Percentiles rank a stretch among this genome's conserved stretches.
phyloP scores from a whole-genome alignment of 352 stramenopile species.

The Phytophthora sp. region DNA sequence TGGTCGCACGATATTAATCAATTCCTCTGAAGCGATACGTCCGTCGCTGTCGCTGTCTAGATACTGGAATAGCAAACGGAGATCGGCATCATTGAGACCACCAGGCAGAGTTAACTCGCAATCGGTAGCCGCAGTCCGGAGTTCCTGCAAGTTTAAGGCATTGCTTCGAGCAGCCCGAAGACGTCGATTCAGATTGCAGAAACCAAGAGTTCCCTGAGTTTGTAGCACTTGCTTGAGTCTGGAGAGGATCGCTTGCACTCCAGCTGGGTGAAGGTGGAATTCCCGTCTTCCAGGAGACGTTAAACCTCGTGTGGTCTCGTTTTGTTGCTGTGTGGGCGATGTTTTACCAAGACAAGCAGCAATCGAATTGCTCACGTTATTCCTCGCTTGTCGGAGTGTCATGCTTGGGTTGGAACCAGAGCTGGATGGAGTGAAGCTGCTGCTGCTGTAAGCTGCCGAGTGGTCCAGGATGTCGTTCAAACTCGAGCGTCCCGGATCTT shows the following conservation, averaged over 20 bases:
- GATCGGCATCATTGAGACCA: slow-evolving; percentile 55
- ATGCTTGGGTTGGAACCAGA: slow-evolving; percentile 25
- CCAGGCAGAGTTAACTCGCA: slow-evolving; percentile 51
- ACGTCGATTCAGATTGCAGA: slow-evolving; percentile 74
- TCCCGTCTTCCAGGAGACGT: slow-evolving; percentile 29
- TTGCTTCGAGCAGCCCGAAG: slow-evolving; percentile 45
- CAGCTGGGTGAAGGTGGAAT: slow-evolving; percentile 46
- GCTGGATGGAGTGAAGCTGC: neutral
- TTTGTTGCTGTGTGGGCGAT: slow-evolving; percentile 5
- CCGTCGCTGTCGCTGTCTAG: slow-evolving; percentile 87
- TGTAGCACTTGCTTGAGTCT: slow-evolving; percentile 58
- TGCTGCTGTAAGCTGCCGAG: slow-evolving; percentile 33
- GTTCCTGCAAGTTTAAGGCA: slow-evolving; percentile 76
- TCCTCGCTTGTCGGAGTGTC: slow-evolving; percentile 42
- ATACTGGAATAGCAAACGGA: slow-evolving; percentile 78
- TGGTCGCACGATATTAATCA: slow-evolving; percentile 82
- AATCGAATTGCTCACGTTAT: slow-evolving; percentile 61
- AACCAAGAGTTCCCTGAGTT: slow-evolving; percentile 65
- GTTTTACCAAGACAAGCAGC: slow-evolving; percentile 55
- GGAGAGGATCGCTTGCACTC: slow-evolving; percentile 65
- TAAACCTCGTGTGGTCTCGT: slow-evolving; percentile 8
- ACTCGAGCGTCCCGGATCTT: slow-evolving; percentile 31
- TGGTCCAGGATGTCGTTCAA: slow-evolving; percentile 73
- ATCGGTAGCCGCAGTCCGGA: slow-evolving; percentile 68
- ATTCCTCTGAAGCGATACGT: slow-evolving; percentile 84